Evolutionary conservation across 2,329 filamentous ascomycete species (phyloP).

Genomic region (Fusarium sp.): DNA sequence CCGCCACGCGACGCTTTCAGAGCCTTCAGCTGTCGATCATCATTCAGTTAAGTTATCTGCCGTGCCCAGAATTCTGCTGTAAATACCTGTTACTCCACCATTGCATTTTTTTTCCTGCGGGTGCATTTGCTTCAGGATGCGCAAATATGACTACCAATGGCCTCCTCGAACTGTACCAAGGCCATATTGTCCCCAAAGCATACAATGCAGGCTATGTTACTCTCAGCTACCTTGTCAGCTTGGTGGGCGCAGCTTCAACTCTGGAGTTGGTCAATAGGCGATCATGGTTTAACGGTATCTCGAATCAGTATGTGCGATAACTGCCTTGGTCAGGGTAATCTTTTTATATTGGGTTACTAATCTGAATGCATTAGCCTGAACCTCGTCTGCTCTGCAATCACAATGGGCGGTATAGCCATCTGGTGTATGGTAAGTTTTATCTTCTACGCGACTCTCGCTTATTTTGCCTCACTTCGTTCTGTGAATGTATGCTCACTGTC

Average conservation of each 20-base stretch:
- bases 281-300: conserved; percentile 29
- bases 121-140: no score
- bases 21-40: no score
- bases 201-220: conserved; percentile 24
- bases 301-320: conserved; percentile 12
- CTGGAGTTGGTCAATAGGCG: conserved; percentile 24
- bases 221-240: conserved; percentile 24
- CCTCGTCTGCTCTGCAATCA: conserved; percentile 13
- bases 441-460: not conserved
- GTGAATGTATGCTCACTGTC: not conserved
- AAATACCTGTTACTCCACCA: no score
- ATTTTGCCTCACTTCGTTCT: conserved; percentile 14
- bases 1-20: no score
- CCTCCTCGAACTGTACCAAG: conserved; percentile 18
- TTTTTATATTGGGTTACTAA: conserved; percentile 3
- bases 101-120: not conserved
- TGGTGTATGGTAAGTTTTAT: conserved; percentile 24
- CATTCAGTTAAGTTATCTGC: no score
- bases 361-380: conserved; percentile 6
- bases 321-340: not conserved
- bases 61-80: no score
- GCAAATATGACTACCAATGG: conserved; percentile 18
- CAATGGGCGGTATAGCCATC: conserved; percentile 28
- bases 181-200: conserved; percentile 19
- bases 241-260: conserved; percentile 28